Base-by-base conservation (phyloP, 2,329 filamentous ascomycete species). In the Colletotrichum spaethianum region DNA sequence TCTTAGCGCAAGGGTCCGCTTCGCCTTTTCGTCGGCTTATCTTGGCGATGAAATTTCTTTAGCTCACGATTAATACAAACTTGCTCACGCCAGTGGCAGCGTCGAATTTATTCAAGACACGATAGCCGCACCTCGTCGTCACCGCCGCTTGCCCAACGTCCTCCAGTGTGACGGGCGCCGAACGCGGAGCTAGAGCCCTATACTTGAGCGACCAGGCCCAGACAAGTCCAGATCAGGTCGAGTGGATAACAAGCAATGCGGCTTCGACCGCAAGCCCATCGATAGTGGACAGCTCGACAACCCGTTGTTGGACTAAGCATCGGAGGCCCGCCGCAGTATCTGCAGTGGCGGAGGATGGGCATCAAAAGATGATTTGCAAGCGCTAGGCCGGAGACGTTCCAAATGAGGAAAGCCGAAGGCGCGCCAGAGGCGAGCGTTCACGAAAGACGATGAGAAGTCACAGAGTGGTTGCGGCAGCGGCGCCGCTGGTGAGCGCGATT, bases 231-330 rank as follows among this genome's bases (percentile, higher is more conserved):
- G 60, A 18, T 31, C 44, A 33, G 55, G 16, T 18, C 38, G 56
- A 38, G 56, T 60, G 53, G 44, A 33, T n/a, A n/a, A 46, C 36
- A 61, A 52, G 44, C 36, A 7, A 28, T 36, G 44, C 23, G 33
- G 64, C 65, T 38, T 40, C 65, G 31, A 46, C 52, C 23, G 36
- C 28, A 40, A 59, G 36, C 42, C 40, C 60, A 42, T 64, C 50
- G 23, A 55, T 48, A 50, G 48, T 40, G 36, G 48, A 23, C 50
- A 63, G 48, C 18, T 36, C 50, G 7, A 42, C 9, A 52, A 33
- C 26, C 61, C 28, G 52, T 59, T 42, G 62, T 56, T 26, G 44
- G 44, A 53, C 67, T 70, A 70, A 65, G 44, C 42, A 42, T 56
- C 53, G 42, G 60, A 61, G 66, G 18, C 61, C 52, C 31, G 31